Base-by-base conservation (phyloP, 768 basidiomycete species). In the Mycena amicta region DNA sequence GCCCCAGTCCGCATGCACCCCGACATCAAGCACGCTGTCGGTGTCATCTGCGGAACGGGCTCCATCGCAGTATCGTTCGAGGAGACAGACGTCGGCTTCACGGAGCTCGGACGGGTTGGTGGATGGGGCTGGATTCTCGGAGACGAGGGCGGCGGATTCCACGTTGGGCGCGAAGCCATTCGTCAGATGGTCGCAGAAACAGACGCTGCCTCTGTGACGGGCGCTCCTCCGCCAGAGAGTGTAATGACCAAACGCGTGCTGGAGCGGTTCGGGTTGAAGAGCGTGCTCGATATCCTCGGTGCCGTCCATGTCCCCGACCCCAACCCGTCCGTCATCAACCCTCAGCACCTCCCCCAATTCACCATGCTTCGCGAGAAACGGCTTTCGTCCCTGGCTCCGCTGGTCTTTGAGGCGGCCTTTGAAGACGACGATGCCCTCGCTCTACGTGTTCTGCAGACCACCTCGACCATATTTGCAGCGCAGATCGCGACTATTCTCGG, bases 121-220 rank as follows among this genome's bases (percentile, higher is more conserved):
- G 90, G 91, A 1, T 92, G 88, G 88, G 90, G 91, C 0, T 92
- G 90, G 89, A 85, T 92, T 20, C 76, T 92, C 12, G 90, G 91
- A 5, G 91, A 93, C 67, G 91, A 93, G 68, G 92, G 92, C 12
- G 86, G 90, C 22, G 92, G 92, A 12, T 93, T 83, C 66, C 82
- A 88, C 67, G 86, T 93, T 57, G 92, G 92, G 5, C 79, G 89
- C 33, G 89, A 90, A 67, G 81, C 91, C 0, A 68, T 93, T 22
- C 86, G 92, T 3, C 81, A 88, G 60, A 80, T 93, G 50, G 74
- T 90, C 49, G 61, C 75, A 5, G 82, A 84, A 52, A 75, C 80
- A 30, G 88, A 90, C 61, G 67, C 70, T 27, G 74, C 81, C 22
- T 81, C 83, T 3, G 74, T 81, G 5, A 59, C 62, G n/a, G 71